phyloP scores from a whole-genome alignment of 345 rosid species.

The Euclidium syriacum region DNA sequence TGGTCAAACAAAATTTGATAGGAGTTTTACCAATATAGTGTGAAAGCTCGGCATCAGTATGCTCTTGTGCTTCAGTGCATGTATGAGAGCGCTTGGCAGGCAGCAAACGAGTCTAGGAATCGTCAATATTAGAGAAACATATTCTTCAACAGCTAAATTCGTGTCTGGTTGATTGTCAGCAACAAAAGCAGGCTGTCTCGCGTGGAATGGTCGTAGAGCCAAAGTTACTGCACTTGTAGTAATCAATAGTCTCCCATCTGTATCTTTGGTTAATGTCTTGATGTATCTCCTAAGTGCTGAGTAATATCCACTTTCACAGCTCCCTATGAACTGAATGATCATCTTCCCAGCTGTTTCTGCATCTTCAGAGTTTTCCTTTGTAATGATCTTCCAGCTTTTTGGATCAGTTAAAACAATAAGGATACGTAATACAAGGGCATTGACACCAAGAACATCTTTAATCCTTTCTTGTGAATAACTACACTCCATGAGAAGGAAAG shows the following conservation, averaged over 20 bases:
- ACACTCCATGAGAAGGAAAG: constrained; percentile 54
- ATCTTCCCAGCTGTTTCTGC: constrained; percentile 53
- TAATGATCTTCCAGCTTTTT: constrained; percentile 60
- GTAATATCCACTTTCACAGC: constrained; percentile 60
- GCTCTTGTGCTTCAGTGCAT: constrained; percentile 81
- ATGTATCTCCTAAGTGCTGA: constrained; percentile 59
- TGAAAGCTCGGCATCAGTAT: constrained; percentile 61
- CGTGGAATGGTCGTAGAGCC: constrained; percentile 79
- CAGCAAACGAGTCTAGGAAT: constrained; percentile 68
- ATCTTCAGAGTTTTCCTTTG: constrained; percentile 35
- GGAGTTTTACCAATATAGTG: constrained; percentile 66
- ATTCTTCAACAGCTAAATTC: constrained; percentile 46
- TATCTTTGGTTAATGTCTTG: constrained; percentile 37
- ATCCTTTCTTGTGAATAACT: constrained; percentile 35
- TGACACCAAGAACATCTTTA: constrained; percentile 44
- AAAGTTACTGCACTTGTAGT: constrained; percentile 75
- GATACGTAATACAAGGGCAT: constrained; percentile 61
- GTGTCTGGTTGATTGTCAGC: constrained; percentile 24
- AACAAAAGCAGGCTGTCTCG: constrained; percentile 28
- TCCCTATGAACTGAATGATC: constrained; percentile 62
- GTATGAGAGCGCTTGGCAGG: constrained; percentile 67
- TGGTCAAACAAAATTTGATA: constrained; percentile 1
- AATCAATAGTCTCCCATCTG: constrained; percentile 67
- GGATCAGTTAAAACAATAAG: constrained; percentile 63
- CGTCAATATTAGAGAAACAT: constrained; percentile 57